Conservation (phyloP, 2,329 filamentous ascomycete species). For the Fusarium algeriense region DNA sequence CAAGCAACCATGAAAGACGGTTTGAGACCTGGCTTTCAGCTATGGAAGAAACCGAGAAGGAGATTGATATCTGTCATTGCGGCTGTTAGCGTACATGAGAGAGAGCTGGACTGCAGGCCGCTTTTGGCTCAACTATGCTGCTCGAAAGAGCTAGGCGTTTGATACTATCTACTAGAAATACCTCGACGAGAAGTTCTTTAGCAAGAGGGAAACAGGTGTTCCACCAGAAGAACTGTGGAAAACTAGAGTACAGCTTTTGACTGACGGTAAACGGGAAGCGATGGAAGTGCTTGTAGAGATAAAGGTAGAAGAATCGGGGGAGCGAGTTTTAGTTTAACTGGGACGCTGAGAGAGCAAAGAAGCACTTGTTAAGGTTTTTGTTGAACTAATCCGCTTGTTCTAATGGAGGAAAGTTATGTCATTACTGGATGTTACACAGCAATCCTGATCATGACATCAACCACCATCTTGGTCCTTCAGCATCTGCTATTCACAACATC, state of each 20-base stretch:
- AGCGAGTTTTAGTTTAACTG: background rate
- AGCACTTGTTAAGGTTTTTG: background rate
- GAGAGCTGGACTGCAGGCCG: background rate
- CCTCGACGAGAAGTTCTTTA: background rate
- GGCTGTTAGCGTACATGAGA: conserved; percentile 51
- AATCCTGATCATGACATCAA: fast-evolving
- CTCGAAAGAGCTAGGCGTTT: background rate
- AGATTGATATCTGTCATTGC: background rate
- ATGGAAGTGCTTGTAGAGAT: background rate
- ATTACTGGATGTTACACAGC: fast-evolving
- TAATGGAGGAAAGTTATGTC: too few species aligned
- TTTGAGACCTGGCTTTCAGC: conserved; percentile 51
- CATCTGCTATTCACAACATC: fast-evolving
- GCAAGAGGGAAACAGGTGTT: conserved; percentile 29
- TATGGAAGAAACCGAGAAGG: conserved; percentile 41
- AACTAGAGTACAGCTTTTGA: background rate
- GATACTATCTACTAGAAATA: background rate
- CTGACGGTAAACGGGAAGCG: background rate
- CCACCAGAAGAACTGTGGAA: background rate
- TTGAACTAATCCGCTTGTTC: too few species aligned
- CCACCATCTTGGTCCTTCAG: fast-evolving
- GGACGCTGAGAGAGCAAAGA: background rate
- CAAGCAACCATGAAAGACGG: conserved; percentile 45
- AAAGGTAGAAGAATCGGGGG: background rate
- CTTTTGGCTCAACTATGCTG: background rate